These are phyloP conservation scores for Spirogloea muscicola DNA, from an alignment of 139 green algal species.

Conservation along the genomic window DNA sequence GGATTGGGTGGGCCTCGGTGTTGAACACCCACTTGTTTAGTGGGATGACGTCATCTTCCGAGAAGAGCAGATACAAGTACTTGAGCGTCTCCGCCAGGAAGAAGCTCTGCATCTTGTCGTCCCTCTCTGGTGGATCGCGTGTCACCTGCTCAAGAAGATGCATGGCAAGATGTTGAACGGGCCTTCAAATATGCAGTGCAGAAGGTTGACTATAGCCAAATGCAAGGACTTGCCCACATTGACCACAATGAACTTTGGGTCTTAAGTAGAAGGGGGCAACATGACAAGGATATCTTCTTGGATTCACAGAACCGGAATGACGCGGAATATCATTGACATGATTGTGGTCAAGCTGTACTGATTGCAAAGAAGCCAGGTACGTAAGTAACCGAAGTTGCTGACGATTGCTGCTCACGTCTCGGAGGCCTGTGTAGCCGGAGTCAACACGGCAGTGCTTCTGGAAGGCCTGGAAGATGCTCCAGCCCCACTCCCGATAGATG, in stretches of 20 bases:
- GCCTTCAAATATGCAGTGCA: too few relatives aligned
- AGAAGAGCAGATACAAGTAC: constrained; percentile 74
- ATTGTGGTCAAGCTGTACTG: too few relatives aligned
- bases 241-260: too few relatives aligned
- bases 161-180: too few relatives aligned
- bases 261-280: too few relatives aligned
- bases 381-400: too few relatives aligned
- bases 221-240: too few relatives aligned
- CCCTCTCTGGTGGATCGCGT: constrained; percentile 33
- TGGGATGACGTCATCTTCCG: constrained; percentile 41
- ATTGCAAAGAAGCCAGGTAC: too few relatives aligned
- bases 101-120: constrained; percentile 73
- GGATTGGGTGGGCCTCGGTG: constrained; percentile 75
- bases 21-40: constrained; percentile 79
- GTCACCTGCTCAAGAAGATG: constrained; percentile 19
- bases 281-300: too few relatives aligned
- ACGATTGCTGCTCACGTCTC: constrained; percentile 53
- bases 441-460: constrained; percentile 56
- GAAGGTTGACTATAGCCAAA: too few relatives aligned
- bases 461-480: constrained; percentile 68
- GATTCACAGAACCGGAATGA: too few relatives aligned
- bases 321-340: too few relatives aligned
- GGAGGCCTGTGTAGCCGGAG: constrained; percentile 61
- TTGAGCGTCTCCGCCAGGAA: constrained; percentile 81
- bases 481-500: constrained; percentile 67